Percentiles rank a stretch among this genome's conserved stretches.
Conservation (phyloP, 176 grass and related monocot species). For the Leersia perrieri region DNA sequence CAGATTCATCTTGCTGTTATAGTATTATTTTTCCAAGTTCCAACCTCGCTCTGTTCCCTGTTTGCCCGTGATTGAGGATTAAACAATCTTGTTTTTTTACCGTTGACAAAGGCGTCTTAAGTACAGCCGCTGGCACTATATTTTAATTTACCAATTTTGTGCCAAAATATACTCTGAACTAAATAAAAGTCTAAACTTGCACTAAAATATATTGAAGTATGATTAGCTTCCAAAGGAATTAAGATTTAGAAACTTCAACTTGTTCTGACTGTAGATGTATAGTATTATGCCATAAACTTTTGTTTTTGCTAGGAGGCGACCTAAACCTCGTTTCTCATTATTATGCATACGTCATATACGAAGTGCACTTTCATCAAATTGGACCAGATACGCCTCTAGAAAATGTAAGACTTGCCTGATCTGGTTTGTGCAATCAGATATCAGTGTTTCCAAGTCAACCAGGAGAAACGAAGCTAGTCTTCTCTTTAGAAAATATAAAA, state of each 20-base stretch:
- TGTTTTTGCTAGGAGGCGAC: background rate
- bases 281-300: background rate
- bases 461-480: background rate
- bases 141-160: background rate
- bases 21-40: background rate
- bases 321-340: background rate
- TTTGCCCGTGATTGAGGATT: background rate
- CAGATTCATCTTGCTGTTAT: background rate
- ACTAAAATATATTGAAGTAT: background rate
- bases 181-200: background rate
- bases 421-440: background rate
- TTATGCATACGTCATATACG: background rate
- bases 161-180: background rate
- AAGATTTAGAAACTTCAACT: background rate
- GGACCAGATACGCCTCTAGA: background rate
- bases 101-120: conserved; percentile 19
- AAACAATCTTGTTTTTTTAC: background rate
- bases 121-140: background rate
- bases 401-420: conserved; percentile 14
- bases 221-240: background rate
- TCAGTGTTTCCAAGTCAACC: conserved; percentile 12
- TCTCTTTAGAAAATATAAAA: background rate
- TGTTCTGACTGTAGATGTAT: background rate
- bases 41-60: background rate
- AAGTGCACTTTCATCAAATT: background rate